These are phyloP conservation scores for Gautieria morchelliformis DNA, from an alignment of 768 basidiomycete genomes.

Conservation along the genomic window DNA sequence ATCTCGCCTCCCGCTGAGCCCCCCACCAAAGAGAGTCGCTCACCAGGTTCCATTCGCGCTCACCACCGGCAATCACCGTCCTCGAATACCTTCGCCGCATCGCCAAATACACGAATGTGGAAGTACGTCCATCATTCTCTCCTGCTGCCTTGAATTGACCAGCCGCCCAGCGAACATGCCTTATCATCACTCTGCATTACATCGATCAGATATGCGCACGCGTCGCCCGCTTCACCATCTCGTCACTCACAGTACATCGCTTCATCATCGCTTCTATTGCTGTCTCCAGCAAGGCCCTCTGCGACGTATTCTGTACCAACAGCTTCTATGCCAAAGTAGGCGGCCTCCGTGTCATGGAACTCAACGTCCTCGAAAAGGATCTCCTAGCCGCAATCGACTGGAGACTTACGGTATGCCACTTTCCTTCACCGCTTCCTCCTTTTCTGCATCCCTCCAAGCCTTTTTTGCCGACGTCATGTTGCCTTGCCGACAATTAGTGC, in stretches of 20 bases:
- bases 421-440: constrained; percentile 12
- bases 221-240: constrained; percentile 82
- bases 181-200: constrained; percentile 78
- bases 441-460: background rate
- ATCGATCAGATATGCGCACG: constrained; percentile 91
- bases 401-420: constrained; percentile 64
- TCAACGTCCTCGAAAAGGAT: constrained; percentile 92
- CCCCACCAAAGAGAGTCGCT: constrained; percentile 58
- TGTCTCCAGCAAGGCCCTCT: constrained; percentile 89
- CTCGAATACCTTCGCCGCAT: constrained; percentile 92
- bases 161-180: constrained; percentile 53
- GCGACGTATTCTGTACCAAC: constrained; percentile 94
- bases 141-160: background rate
- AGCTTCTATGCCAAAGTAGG: constrained; percentile 93
- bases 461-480: background rate
- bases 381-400: constrained; percentile 89
- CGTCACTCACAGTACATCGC: constrained; percentile 94
- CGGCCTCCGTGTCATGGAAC: constrained; percentile 82
- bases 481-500: constrained; percentile 44
- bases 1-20: background rate
- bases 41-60: constrained; percentile 93
- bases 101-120: constrained; percentile 90
- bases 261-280: constrained; percentile 92
- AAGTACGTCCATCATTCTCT: too few species aligned
- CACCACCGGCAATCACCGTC: constrained; percentile 79